These are phyloP conservation scores for Betula pendula DNA, from an alignment of 306 rosid species.

Conservation along the genomic window DNA sequence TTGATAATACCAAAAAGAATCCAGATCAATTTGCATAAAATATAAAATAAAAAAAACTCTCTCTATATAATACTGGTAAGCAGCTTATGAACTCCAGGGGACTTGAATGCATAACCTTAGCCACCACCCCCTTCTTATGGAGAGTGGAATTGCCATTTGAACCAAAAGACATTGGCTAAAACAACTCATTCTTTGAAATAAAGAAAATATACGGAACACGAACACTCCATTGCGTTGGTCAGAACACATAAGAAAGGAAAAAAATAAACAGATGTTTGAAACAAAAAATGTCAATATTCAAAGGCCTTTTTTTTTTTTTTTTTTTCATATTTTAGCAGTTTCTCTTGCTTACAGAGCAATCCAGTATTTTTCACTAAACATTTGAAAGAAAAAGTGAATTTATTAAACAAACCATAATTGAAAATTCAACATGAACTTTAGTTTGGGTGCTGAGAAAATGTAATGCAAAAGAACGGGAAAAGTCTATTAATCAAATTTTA, in stretches of 20 bases:
- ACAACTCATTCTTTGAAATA: neutral
- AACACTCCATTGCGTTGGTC: neutral
- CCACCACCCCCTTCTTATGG: neutral
- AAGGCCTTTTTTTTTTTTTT: neutral
- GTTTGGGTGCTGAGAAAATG: no score
- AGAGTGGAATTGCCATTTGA: neutral
- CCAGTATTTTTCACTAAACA: neutral
- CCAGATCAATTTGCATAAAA: neutral
- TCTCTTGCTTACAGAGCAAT: neutral
- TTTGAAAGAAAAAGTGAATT: neutral
- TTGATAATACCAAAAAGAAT: slow-evolving; percentile 6
- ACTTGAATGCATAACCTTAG: neutral
- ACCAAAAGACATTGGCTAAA: neutral
- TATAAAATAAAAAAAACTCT: neutral
- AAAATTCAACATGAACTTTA: no score
- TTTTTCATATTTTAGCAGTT: neutral
- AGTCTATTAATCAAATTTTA: neutral
- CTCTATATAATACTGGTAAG: neutral
- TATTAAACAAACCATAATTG: neutral
- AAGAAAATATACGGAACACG: neutral
- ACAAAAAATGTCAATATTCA: neutral
- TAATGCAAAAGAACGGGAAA: neutral
- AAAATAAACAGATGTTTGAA: neutral
- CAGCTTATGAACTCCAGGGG: neutral
- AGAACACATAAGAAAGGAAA: neutral